Percentiles rank a stretch among this genome's conserved stretches.
phyloP scores from a whole-genome alignment of 1,139 yeast genomes.

The Pichia sp. region DNA sequence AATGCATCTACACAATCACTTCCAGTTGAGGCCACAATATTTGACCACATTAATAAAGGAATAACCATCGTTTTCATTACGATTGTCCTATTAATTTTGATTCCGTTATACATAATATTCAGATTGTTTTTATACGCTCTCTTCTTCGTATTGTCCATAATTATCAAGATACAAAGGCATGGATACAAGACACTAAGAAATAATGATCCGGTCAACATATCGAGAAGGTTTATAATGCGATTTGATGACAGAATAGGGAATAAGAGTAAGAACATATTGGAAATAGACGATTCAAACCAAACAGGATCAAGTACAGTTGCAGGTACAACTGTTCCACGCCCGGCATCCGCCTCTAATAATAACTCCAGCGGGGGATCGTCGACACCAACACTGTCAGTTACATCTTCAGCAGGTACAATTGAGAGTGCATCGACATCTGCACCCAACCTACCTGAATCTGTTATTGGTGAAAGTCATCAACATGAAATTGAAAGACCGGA shows the following conservation, averaged over 20 bases:
- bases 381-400: too few species aligned
- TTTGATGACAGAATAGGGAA: slow-evolving; percentile 33
- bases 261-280: slow-evolving; percentile 9
- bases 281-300: not conserved
- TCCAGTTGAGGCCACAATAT: not conserved
- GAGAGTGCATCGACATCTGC: too few species aligned
- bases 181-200: slow-evolving; percentile 22
- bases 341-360: too few species aligned
- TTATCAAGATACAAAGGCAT: slow-evolving; percentile 20
- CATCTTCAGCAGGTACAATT: too few species aligned
- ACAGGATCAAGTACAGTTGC: not conserved
- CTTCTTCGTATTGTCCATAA: slow-evolving; percentile 25
- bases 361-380: not conserved
- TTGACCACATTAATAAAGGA: not conserved
- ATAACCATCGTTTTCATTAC: not conserved
- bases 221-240: slow-evolving; percentile 30
- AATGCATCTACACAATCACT: not conserved
- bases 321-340: too few species aligned
- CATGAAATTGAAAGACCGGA: slow-evolving; percentile 32
- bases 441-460: not conserved
- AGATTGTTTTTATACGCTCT: slow-evolving; percentile 21
- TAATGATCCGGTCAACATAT: slow-evolving; percentile 32
- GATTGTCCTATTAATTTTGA: slow-evolving; percentile 5
- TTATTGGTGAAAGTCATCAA: slow-evolving; percentile 10
- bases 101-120: slow-evolving; percentile 26